Evolutionary conservation across 169 alveolate genomes (phyloP), one percentile per base, ranked within the genome.

Genomic region (Plasmodium gonderi): DNA sequence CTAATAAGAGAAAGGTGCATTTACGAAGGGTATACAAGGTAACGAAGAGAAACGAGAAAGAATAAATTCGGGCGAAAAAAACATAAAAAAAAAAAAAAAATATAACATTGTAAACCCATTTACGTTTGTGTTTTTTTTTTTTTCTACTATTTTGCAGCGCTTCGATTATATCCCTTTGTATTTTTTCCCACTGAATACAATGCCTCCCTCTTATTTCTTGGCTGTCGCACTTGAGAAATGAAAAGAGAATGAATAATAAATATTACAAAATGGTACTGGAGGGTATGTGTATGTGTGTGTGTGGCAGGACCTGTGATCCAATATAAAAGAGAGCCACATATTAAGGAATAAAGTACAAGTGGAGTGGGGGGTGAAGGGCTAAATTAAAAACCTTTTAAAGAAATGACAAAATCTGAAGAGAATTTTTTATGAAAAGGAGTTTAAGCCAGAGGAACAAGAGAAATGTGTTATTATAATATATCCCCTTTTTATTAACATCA

Each of bases 121-220:
- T 17, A 9, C 3, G 8, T 0, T 3, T 75, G 8, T 75, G 14
- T 74, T 76, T 87, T 51, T 14, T 74, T 85, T 85, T 38, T 68
- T 68, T 72, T 85, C 42, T 47, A 11, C 17, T 36, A 23, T 65
- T 79, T 54, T 79, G 20, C 44, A 87, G 93, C 93, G 93, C 3
- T 87, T 87, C 31, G 93, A 76, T 38, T 87, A 87, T 23, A 87
- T 87, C 12, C 93, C 93, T 11, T 47, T 87, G 23, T 87, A 87
- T 74, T 60, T 87, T 36, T 23, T 87, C 51, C 93, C 93, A n/a
- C 17, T 87, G 47, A 87, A 75, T 26, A 51, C 93, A 20, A 87
- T 87, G 93, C 93, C 93, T 5, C 93, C 93, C 8, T 87, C 93
- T 11, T 87, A 54, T 75, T 75, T 87, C 17, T 78, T 87, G 79